phyloP scores from a whole-genome alignment of 2,329 filamentous ascomycete species.

The Phoma sp. region DNA sequence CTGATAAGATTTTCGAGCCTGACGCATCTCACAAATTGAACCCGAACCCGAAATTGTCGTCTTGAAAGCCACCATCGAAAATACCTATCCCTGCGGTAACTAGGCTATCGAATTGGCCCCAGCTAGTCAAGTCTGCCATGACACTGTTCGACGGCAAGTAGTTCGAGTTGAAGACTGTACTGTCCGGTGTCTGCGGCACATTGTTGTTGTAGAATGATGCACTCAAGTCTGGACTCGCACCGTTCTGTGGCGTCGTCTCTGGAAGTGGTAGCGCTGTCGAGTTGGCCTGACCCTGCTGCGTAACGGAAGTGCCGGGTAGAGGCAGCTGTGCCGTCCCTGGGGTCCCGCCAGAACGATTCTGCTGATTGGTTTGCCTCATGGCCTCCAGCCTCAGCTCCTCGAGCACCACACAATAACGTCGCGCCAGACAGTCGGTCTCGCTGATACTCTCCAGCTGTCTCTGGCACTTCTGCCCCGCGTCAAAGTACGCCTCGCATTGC shows the following conservation, averaged over 20 bases:
- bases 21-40: conserved; percentile 17
- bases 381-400: conserved; percentile 58
- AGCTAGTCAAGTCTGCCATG: conserved; percentile 47
- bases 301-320: neutral
- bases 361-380: conserved; percentile 32
- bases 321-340: neutral
- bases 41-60: conserved; percentile 30
- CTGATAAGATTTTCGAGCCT: neutral
- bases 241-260: conserved; percentile 19
- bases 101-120: conserved; percentile 48
- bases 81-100: conserved; percentile 45
- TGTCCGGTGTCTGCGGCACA: conserved; percentile 41
- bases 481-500: conserved; percentile 57
- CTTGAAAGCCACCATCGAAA: conserved; percentile 39
- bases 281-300: conserved; percentile 1
- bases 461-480: conserved; percentile 53
- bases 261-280: conserved; percentile 4
- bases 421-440: conserved; percentile 42
- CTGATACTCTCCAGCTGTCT: conserved; percentile 39
- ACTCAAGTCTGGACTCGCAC: conserved; percentile 20
- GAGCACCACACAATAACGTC: conserved; percentile 60
- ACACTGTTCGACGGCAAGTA: conserved; percentile 32
- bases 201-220: conserved; percentile 23
- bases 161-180: conserved; percentile 29
- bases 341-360: neutral